Evolutionary conservation across 2,329 filamentous ascomycete genomes (phyloP), one percentile per base, ranked within the genome.

Genomic region (Diaporthe helianthi): DNA sequence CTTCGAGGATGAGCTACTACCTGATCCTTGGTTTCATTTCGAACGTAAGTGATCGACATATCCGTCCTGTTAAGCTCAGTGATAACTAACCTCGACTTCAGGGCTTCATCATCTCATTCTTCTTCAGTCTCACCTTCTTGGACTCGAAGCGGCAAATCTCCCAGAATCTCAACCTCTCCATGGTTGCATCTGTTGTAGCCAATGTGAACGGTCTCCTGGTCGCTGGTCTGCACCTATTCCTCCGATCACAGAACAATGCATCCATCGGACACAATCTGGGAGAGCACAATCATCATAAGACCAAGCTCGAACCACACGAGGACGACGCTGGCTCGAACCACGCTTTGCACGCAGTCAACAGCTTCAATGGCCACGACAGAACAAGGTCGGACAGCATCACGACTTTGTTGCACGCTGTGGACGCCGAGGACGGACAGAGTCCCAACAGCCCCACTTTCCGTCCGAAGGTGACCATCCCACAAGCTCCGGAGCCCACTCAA

Each of bases 1-100:
- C 90, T 4, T 92, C 90, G 8, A 84, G 88, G 70, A 92, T 92
- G 88, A 87, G 91, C 13, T 92, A 90, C 76, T 92, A 90, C 75
- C 80, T 91, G 72, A 78, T 84, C 1, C 76, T 90, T 65, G 87
- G 84, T 19, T 80, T 88, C 67, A 77, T 86, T 60, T 88, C 84
- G 67, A 87, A 85, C 76, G 89, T 91, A 74, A 79, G 86, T 80
- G 26, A 22, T 29, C 8, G 31, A 19, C 19, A 31, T 12, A 19
- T 41, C 15, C 31, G 49, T 9, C 22, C 19, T 12, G 22, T n/a
- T 54, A 41, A 12, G 29, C 24, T 2, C 9, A 12, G 51, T 68
- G n/a, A 55, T 68, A 12, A 29, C 33, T 65, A 9, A 69, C 51
- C 7, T 47, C 33, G 12, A 29, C 6, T 1, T 5, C 38, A 90